Base-by-base conservation (phyloP, 306 rosid species). In the Hippophae tibetana region DNA sequence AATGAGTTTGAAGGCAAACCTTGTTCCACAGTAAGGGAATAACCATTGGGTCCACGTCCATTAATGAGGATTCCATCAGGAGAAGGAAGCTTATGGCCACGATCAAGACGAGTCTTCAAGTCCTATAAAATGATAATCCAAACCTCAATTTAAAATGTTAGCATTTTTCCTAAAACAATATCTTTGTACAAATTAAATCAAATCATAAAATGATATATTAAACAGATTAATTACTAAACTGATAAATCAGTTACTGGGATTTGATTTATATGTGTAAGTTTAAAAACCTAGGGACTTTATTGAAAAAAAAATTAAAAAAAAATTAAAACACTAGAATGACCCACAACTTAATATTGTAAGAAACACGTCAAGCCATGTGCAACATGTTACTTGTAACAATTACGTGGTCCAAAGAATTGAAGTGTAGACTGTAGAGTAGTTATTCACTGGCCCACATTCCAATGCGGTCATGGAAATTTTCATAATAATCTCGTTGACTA, bases 51-150 rank as follows among this genome's bases (percentile, higher is more conserved):
- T 14, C 95, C 99, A 3, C 96, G 99, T 60, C 99, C 99, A 71
- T 92, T 92, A 78, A 92, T 83, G 47, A 92, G 99, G 65, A 92
- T 60, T 63, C 96, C 99, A 70, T 92, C 99, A 23, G 99, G 96
- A 8, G 70, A 65, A 14, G 89, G 90, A 5, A 88, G 81, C 76
- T 83, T 92, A 69, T 74, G 80, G 8, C 99, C 99, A 6, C 55
- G 18, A 31, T 92, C 99, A 52, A 92, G 80, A 67, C 77, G 84
- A 25, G 79, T 80, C 74, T 68, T 81, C 78, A 92, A 67, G 46
- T 74, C 65, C 98, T 92, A 72, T 25, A 13, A 27, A 62, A 54
- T 45, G 14, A 40, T 9, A n/a, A 65, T 42, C 18, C 52, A 13
- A 62, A 31, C 38, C 38, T 31, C 38, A 31, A 31, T 31, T 31